Evolutionary conservation across 2,329 filamentous ascomycete species (phyloP).

Genomic region (Talaromyces sp.): DNA sequence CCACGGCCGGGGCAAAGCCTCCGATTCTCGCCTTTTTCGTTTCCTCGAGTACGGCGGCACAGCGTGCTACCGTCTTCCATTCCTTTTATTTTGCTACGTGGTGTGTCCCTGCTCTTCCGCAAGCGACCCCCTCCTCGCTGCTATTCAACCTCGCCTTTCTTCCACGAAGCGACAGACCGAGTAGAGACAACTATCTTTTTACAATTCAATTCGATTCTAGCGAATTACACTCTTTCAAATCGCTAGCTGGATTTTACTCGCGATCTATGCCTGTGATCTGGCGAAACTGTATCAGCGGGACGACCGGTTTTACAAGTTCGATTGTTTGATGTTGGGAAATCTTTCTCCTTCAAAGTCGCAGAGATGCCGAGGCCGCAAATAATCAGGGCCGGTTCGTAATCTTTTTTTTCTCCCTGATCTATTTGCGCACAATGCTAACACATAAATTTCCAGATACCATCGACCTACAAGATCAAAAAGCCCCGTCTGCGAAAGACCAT

Average conservation of each 20-base stretch:
- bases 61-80: conserved; percentile 12
- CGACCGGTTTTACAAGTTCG: not conserved
- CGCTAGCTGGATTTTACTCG: not conserved
- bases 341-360: not conserved
- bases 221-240: not conserved
- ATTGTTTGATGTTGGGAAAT: not conserved
- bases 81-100: conserved; percentile 7
- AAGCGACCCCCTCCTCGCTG: not conserved
- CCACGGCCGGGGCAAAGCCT: conserved; percentile 8
- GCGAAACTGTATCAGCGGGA: not conserved
- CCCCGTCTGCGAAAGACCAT: conserved; percentile 82
- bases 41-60: not conserved
- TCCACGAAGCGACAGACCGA: not conserved
- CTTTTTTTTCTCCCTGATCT: not conserved
- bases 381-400: conserved; percentile 41
- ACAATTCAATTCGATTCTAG: not conserved
- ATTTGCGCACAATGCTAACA: conserved; percentile 3
- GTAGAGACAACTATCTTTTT: not conserved
- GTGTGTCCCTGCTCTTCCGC: not conserved
- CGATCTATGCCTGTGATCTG: conserved; percentile 6
- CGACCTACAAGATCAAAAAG: conserved; percentile 80
- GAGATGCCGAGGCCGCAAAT: conserved; percentile 42
- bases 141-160: not conserved
- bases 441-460: conserved; percentile 66
- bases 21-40: not conserved